Conservation (phyloP, 1,139 yeast genomes). For the Lodderomyces parapsilosis region DNA sequence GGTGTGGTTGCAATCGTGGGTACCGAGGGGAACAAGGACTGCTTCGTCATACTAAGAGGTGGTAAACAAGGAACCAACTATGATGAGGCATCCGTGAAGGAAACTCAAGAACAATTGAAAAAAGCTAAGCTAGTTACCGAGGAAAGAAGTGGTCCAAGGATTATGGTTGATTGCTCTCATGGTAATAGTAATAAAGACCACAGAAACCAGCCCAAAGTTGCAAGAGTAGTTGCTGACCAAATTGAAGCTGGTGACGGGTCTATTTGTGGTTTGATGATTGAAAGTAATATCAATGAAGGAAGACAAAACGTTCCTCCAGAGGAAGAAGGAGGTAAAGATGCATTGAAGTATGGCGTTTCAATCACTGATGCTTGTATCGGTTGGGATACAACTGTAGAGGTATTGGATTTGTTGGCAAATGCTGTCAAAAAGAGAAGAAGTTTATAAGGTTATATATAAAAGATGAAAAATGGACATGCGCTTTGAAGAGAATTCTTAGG, state of each 20-base stretch:
- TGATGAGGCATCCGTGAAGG: conserved; percentile 74
- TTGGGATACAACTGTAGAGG: conserved; percentile 84
- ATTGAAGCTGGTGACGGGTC: conserved; percentile 74
- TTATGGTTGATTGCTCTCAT: conserved; percentile 97
- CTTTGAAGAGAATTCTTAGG: background rate
- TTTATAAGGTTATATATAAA: conserved; percentile 8
- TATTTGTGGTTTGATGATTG: conserved; percentile 94
- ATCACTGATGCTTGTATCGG: conserved; percentile 96
- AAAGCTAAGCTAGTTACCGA: conserved; percentile 31
- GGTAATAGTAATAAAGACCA: conserved; percentile 94
- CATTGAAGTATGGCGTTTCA: conserved; percentile 90
- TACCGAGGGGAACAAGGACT: conserved; percentile 89
- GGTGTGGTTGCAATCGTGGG: conserved; percentile 96
- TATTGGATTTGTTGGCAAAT: conserved; percentile 73
- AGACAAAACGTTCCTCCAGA: conserved; percentile 74
- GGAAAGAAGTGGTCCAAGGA: conserved; percentile 36
- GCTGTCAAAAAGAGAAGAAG: conserved; percentile 83
- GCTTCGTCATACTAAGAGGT: conserved; percentile 91
- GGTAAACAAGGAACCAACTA: conserved; percentile 93
- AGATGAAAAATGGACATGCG: background rate
- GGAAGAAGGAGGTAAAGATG: conserved; percentile 55
- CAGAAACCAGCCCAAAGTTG: conserved; percentile 91
- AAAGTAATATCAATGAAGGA: conserved; percentile 90
- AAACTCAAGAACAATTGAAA: conserved; percentile 58
- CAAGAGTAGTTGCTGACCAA: conserved; percentile 76